Base-by-base conservation (phyloP, 371 early-diverging fungal species). In the Mortierella sp. region DNA sequence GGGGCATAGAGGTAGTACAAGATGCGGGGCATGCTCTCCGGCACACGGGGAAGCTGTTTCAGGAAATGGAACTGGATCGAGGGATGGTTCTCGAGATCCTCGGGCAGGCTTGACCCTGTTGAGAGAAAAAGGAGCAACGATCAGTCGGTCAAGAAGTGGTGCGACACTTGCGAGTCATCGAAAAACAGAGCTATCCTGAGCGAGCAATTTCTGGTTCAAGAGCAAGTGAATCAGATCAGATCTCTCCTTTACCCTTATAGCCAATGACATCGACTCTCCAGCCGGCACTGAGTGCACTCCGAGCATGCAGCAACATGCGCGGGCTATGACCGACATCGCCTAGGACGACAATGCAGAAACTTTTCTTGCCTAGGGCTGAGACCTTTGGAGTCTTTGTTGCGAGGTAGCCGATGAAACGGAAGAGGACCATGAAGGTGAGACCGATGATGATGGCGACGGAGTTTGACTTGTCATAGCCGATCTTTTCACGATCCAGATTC, bases 241-340 rank as follows among this genome's bases (percentile, higher is more conserved):
- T 17, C n/a, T n/a, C n/a, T 24, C 21, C 4, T 57, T 52, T 83
- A 84, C 92, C 95, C 8, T 70, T 65, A 76, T 95, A 97, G 7
- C 95, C 97, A 56, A 97, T 87, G 28, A 97, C 61, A 69, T 95
- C 90, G 3, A 97, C 97, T 11, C 64, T 56, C 62, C 85, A 89
- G 0, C 92, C 93, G 11, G 84, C 81, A 39, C 84, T 79, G 26
- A 65, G 30, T 6, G 92, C 93, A 41, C 94, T 93, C 7, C 88
- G 70, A n/a, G 95, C 95, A 73, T 98, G 99, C 64, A 93, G 90
- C 58, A 92, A 86, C 92, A 96, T 97, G n/a, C 98, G 91, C 12
- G 99, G 97, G n/a, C 95, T 95, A 57, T 92, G 88, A 6, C 95
- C 96, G 68, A 97, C 86, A 72, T 97, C 98, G 3, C 96, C 97